phyloP scores from a whole-genome alignment of 768 basidiomycete genomes.

The Hericium erinaceus region DNA sequence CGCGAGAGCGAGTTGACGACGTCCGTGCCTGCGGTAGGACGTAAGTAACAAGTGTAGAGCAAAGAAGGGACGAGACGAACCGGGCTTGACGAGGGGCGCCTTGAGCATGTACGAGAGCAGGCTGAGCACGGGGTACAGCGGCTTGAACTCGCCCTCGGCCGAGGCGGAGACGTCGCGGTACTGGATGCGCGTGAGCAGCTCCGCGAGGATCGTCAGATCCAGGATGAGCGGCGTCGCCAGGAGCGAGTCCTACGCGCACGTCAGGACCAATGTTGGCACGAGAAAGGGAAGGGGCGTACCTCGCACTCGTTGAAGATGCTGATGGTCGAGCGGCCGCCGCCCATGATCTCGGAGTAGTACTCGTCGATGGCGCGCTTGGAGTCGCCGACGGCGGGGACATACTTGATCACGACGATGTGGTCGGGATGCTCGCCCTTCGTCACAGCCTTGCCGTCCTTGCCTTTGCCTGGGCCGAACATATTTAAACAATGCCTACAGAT shows the following conservation, averaged over 20 bases:
- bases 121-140: slow-evolving; percentile 86
- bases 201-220: slow-evolving; percentile 86
- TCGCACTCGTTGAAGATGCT: slow-evolving; percentile 99
- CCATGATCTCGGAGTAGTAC: slow-evolving; percentile 97
- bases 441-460: slow-evolving; percentile 34
- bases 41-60: background rate
- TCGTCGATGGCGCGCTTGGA: slow-evolving; percentile 99
- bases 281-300: background rate
- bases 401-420: slow-evolving; percentile 95
- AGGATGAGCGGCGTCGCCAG: slow-evolving; percentile 94
- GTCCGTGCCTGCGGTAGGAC: slow-evolving; percentile 46
- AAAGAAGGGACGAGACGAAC: slow-evolving; percentile 23
- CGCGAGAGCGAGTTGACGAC: slow-evolving; percentile 93
- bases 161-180: slow-evolving; percentile 55
- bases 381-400: slow-evolving; percentile 93
- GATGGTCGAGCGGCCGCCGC: slow-evolving; percentile 89
- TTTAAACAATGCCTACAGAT: background rate
- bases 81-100: slow-evolving; percentile 94
- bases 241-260: slow-evolving; percentile 57
- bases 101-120: slow-evolving; percentile 96
- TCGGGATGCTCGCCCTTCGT: slow-evolving; percentile 95
- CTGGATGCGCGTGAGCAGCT: slow-evolving; percentile 86
- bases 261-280: background rate
- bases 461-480: slow-evolving; percentile 26
- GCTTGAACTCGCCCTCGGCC: slow-evolving; percentile 55